A percentile compares a stretch with the other conserved stretches of the same genome.
Evolutionary conservation across 2,329 filamentous ascomycete genomes (phyloP).

Genomic region (Orbilia javanica): DNA sequence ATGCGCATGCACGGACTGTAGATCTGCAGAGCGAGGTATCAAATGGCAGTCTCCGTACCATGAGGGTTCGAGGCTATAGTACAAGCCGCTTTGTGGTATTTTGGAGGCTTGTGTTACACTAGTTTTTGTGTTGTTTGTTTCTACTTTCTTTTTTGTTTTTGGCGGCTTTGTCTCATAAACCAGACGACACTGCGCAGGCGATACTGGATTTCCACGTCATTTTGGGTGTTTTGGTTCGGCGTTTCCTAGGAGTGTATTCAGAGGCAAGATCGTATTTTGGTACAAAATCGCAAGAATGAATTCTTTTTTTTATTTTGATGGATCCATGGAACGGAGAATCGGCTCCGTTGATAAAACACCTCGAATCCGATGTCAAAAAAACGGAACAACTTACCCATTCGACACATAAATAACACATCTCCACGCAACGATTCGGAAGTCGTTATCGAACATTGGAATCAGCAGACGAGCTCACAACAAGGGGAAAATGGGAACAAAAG

Average conservation of each 20-base stretch:
- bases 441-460: background rate
- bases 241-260: too few species aligned
- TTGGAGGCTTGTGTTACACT: background rate
- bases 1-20: too few species aligned
- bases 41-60: too few species aligned
- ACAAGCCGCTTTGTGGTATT: slow-evolving; percentile 18
- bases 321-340: background rate
- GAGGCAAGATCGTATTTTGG: background rate
- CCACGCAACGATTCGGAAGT: background rate
- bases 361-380: background rate
- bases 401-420: background rate
- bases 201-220: too few species aligned
- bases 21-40: too few species aligned
- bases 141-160: too few species aligned
- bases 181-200: too few species aligned
- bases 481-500: background rate
- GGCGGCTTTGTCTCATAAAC: too few species aligned
- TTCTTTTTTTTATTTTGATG: background rate
- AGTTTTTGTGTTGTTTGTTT: slow-evolving; percentile 12
- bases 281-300: background rate
- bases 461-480: background rate
- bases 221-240: too few species aligned
- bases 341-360: background rate
- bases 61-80: too few species aligned
- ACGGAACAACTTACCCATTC: slow-evolving; percentile 2